These are phyloP conservation scores for Lactarius hatsudake DNA, from an alignment of 768 basidiomycete species.

Conservation along the genomic window DNA sequence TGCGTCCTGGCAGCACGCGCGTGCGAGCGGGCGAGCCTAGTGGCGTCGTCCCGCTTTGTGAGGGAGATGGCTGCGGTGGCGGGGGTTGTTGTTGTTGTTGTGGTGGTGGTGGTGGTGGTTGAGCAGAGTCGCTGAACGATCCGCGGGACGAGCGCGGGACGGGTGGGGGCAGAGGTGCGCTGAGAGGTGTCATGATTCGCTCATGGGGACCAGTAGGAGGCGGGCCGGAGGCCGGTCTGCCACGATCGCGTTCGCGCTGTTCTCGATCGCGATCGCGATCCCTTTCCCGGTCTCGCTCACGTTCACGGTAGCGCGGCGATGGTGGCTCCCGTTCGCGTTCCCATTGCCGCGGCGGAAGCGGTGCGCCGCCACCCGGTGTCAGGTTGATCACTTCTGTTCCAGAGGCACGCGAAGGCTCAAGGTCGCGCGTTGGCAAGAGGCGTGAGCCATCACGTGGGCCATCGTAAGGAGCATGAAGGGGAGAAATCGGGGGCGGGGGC, in stretches of 20 bases:
- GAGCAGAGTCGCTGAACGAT: slow-evolving; percentile 17
- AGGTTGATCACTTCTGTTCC: slow-evolving; percentile 26
- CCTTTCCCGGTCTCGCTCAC: slow-evolving; percentile 23
- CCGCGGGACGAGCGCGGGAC: slow-evolving; percentile 20
- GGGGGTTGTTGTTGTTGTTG: neutral
- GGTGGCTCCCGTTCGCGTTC: slow-evolving; percentile 27
- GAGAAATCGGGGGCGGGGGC: slow-evolving; percentile 28
- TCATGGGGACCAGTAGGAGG: slow-evolving; percentile 32
- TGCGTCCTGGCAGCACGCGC: slow-evolving; percentile 14
- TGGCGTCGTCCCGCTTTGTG: slow-evolving; percentile 14
- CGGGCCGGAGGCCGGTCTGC: slow-evolving; percentile 28
- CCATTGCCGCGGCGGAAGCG: slow-evolving; percentile 19
- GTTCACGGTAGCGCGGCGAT: slow-evolving; percentile 21
- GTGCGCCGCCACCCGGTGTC: neutral
- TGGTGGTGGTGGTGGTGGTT: slow-evolving; percentile 4
- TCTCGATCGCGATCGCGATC: too few species aligned
- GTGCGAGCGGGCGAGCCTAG: slow-evolving; percentile 18
- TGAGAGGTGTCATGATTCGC: slow-evolving; percentile 34
- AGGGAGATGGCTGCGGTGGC: neutral
- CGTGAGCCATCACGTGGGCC: slow-evolving; percentile 23
- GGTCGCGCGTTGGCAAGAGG: slow-evolving; percentile 17
- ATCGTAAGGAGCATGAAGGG: slow-evolving; percentile 20
- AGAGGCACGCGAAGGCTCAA: slow-evolving; percentile 19
- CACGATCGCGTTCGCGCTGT: slow-evolving; percentile 21
- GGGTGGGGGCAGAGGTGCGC: slow-evolving; percentile 7